phyloP scores from a whole-genome alignment of 169 alveolate species.

The Plasmodium malariae region DNA sequence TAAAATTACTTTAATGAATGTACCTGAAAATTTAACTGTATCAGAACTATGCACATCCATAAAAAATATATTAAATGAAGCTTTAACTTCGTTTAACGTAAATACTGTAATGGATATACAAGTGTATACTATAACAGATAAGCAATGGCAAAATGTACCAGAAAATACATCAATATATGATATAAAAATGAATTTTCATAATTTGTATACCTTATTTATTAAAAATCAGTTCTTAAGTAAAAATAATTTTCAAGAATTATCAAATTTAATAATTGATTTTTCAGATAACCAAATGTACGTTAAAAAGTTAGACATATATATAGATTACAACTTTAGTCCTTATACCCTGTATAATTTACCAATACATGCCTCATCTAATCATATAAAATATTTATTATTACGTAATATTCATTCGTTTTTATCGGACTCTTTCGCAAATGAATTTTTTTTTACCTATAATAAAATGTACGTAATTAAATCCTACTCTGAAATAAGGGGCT shows the following conservation, averaged over 20 bases:
- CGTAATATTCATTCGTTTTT: conserved; percentile 34
- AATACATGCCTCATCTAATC: conserved; percentile 10
- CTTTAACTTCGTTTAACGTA: conserved; percentile 18
- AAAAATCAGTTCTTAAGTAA: conserved; percentile 16
- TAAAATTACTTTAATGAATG: conserved; percentile 41
- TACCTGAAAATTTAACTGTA: conserved; percentile 51
- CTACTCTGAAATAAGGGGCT: not conserved
- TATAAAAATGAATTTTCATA: conserved; percentile 26
- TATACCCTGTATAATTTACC: conserved; percentile 45
- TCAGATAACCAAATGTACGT: conserved; percentile 28
- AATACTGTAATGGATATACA: conserved; percentile 18
- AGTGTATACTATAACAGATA: conserved; percentile 28
- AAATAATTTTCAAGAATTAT: conserved; percentile 32
- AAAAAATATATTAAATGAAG: conserved; percentile 34
- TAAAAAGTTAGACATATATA: conserved; percentile 52
- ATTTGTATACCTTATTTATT: conserved; percentile 35
- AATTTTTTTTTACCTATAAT: conserved; percentile 58
- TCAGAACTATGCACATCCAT: conserved; percentile 1
- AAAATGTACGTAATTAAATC: conserved; percentile 6
- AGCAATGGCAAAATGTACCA: conserved; percentile 40
- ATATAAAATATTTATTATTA: conserved; percentile 40
- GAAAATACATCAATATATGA: conserved; percentile 14
- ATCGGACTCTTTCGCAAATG: conserved; percentile 48
- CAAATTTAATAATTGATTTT: conserved; percentile 65
- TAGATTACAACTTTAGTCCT: conserved; percentile 43